Evolutionary conservation across 2,329 filamentous ascomycete species (phyloP), one percentile per base, ranked within the genome.

Genomic region (Fusarium begoniae): DNA sequence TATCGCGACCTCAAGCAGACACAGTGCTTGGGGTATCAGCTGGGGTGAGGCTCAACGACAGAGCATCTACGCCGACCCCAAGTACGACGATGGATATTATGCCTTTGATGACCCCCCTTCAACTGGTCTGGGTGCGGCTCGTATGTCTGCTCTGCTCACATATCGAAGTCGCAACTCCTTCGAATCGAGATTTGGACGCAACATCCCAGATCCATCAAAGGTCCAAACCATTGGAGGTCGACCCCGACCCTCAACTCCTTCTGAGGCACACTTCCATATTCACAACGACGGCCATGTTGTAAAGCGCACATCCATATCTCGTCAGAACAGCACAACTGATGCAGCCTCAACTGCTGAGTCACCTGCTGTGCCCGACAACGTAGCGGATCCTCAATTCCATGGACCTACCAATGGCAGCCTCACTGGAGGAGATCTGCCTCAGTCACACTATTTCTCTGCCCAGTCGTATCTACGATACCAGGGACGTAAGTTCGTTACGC

Each of bases 391-490:
- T 10, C 92, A 94, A 78, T 94, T 94, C 79, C 90, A 90, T 61
- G 92, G 92, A 7, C 88, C 91, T 10, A 89, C 87, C 62, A 85
- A 82, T 51, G 82, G 84, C 8, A 85, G 84, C 59, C 79, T 88
- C 30, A 86, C 87, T 1, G 87, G 86, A 58, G 87, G 85, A 79
- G 90, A 87, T 63, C 72, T 87, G 63, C 83, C 88, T 12, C 89
- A 90, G 1, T 91, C 91, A 13, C 96, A 94, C n/a, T 98, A 98
- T 83, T 99, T 98, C 84, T 98, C 96, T 1, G 96, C 96, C 2
- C 96, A 99, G 82, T 98, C 95, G 1, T 99, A 99, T 83, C 89
- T 99, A 48, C 93, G 96, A 26, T 99, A 99, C 83, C 96, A 99
- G 83, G 96, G 95, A 63, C 90, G 92, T 78, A 99, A 99, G 83